Evolutionary conservation across 305 asterid species (phyloP), one percentile per base, ranked within the genome.

Genomic region (Plantago rigida): DNA sequence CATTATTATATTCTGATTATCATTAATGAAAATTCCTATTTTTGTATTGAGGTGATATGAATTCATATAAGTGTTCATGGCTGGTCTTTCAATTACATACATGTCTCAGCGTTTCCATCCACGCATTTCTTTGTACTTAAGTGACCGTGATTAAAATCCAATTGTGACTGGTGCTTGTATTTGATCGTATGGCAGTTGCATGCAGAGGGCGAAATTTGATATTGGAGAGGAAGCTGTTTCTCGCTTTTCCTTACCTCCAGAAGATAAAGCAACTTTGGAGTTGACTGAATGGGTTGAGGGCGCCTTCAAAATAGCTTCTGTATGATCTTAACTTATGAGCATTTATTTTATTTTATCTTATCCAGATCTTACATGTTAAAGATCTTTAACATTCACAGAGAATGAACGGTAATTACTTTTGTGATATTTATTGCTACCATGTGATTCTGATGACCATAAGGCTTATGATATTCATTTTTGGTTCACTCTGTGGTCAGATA

Each of bases 151-250:
- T 42, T 58, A 55, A 66, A 34, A 44, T 65, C 55, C 22, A 34
- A 63, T n/a, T 47, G 52, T 48, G 48, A 64, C 48, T 66, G 50
- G 62, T 36, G 29, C 60, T 73, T 69, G 61, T 62, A 22, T 75
- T 72, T 74, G 59, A 64, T 70, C 69, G 57, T 73, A 67, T 45
- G 62, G 67, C 81, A 92, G 99, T 56, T 92, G 99, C 86, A 92
- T 92, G 99, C 99, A 92, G 71, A 91, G 89, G 79, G 94, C 95
- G 49, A 87, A 92, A 72, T 92, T 79, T 79, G 99, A 92, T 82
- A 85, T 92, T 24, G 99, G 99, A 47, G 99, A 77, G 71, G 96
- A 92, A 80, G 96, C 97, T 36, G 87, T 92, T 69, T 81, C 86
- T 70, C 97, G 99, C 67, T 92, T 86, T 75, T 85, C 99, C 67